These are phyloP conservation scores for Lipomyces sp. DNA, from an alignment of 805 yeast genomes.

Conservation along the genomic window DNA sequence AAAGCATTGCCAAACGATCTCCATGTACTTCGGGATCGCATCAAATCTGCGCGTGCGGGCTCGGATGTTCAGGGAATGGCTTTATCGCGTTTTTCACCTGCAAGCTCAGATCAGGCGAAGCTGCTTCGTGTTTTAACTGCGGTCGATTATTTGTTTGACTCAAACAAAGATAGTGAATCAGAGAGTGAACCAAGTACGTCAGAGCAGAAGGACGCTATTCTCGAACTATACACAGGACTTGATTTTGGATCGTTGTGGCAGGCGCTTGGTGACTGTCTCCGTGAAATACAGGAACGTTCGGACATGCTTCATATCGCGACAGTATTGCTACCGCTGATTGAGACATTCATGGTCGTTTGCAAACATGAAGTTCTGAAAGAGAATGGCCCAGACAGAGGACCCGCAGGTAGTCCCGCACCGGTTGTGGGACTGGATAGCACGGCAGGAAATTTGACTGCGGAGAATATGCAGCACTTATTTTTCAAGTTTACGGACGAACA, in stretches of 20 bases:
- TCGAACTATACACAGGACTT: constrained; percentile 60
- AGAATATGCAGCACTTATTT: constrained; percentile 44
- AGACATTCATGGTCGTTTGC: constrained; percentile 93
- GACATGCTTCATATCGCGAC: constrained; percentile 66
- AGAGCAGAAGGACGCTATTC: constrained; percentile 48
- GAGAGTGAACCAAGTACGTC: constrained; percentile 16
- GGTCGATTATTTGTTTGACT: constrained; percentile 71
- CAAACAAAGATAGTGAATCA: constrained; percentile 33
- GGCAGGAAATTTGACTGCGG: neutral
- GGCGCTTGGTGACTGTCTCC: constrained; percentile 69
- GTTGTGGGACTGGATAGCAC: constrained; percentile 46
- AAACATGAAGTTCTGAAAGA: constrained; percentile 45
- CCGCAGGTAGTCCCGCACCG: constrained; percentile 25
- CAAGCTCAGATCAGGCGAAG: constrained; percentile 84
- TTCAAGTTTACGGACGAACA: constrained; percentile 87
- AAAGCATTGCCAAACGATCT: constrained; percentile 55
- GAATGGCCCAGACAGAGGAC: neutral
- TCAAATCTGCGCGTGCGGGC: constrained; percentile 41
- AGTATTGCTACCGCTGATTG: constrained; percentile 79
- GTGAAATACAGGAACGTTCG: constrained; percentile 57
- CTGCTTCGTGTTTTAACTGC: constrained; percentile 83
- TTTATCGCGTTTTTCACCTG: constrained; percentile 66
- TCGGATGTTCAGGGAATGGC: constrained; percentile 53
- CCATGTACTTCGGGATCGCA: constrained; percentile 46
- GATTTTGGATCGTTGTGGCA: constrained; percentile 82